Evolutionary conservation across 352 stramenopile genomes (phyloP), one percentile per base, ranked within the genome.

Genomic region (Blastocystis sp.): DNA sequence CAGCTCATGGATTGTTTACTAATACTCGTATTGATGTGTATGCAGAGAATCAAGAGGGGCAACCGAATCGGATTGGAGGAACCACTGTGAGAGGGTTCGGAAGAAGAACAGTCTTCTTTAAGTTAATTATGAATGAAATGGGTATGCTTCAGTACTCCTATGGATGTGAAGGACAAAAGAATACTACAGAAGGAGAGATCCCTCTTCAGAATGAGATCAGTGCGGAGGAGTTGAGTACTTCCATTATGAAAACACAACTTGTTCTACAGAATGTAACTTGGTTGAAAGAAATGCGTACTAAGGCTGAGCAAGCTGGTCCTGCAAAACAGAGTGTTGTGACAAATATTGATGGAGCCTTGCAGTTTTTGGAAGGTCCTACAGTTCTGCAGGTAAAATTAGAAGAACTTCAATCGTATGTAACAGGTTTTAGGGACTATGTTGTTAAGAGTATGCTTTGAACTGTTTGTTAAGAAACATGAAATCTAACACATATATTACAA

Each of bases 51-150:
- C 63, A 74, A 37, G 27, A 9, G 27, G 27, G 14, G 24, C n/a
- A 66, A 32, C 57, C 5, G 19, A 7, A 29, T 5, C 21, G 37
- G 6, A 46, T 74, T 43, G 63, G 9, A 54, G 21, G n/a, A 39
- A 46, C 21, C 39, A 42, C 46, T 74, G 29, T 42, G 27, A n/a
- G 63, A 52, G 27, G 63, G 19, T n/a, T 74, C 27, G n/a, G 46
- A 54, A 43, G 7, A 46, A n/a, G n/a, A 0, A 52, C 49, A 39
- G 0, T 43, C 29, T 0, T 51, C 24, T 46, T 74, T 39, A n/a
- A 11, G 14, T 54, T 74, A 19, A 21, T 46, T 14, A 74, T 74
- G 63, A 74, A 74, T 74, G 37, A 21, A 14, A 74, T 54, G 63
- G 63, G 63, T 27, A 39, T 54, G 52, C 27, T 74, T 14, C 32